Base-by-base conservation (phyloP, 768 basidiomycete genomes). In the Favolaschia claudopus region DNA sequence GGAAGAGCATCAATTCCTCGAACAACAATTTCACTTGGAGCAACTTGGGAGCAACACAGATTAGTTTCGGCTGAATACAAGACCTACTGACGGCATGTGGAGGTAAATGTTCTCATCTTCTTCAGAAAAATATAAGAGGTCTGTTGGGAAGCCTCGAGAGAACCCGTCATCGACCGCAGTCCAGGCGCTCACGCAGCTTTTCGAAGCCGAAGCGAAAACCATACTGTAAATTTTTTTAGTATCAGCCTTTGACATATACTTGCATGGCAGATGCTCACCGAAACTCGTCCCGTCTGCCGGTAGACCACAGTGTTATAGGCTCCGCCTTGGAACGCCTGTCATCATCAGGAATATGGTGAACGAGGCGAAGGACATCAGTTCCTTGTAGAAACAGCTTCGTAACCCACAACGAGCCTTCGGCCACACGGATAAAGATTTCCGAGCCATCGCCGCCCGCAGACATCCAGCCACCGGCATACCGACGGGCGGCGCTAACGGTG, bases 221-320 rank as follows among this genome's bases (percentile, higher is more conserved):
- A 61, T 65, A 14, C 59, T 65, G 31, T 22, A 49, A 25, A 7
- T 20, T 20, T 9, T n/a, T 3, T 5, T 10, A 14, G 27, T 43
- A 25, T 15, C 19, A 10, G 32, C 50, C 38, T 17, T 1, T 19
- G 7, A 12, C 2, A 7, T 17, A 13, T 14, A 12, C 20, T 10
- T 3, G 20, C 7, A 5, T n/a, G n/a, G n/a, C n/a, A 17, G 5
- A 22, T 10, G 32, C 64, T 49, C 22, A 65, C 64, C 64, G 55
- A 46, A 61, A 65, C 32, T 65, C 64, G 25, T 65, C 49, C 20
- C 47, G 39, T 32, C 52, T 49, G 12, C 55, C 56, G 0, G 60
- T 65, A 7, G 60, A 58, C 64, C 64, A 65, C 50, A 65, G 29
- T 12, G 60, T 36, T 22, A 65, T 61, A n/a, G 55, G 59, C 34